phyloP scores from a whole-genome alignment of 2,329 filamentous ascomycete species.

The Lizonia empirigonia region DNA sequence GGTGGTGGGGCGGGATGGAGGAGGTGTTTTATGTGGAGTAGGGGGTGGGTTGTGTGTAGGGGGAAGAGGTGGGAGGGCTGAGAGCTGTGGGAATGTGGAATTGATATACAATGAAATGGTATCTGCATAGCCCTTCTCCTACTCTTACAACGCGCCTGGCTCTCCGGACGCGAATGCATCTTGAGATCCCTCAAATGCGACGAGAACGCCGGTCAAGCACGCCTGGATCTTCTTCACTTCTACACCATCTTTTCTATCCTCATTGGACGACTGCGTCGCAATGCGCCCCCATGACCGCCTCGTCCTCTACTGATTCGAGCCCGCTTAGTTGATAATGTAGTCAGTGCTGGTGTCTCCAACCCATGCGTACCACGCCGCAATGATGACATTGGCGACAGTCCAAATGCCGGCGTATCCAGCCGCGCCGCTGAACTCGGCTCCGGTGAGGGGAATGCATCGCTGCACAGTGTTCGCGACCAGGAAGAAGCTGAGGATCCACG shows the following conservation, averaged over 20 bases:
- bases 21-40: constrained; percentile 67
- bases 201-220: neutral
- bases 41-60: neutral
- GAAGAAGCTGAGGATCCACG: constrained; percentile 54
- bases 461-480: constrained; percentile 63
- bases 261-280: no score
- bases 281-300: neutral
- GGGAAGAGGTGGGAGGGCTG: no score
- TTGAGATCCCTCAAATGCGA: neutral
- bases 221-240: neutral
- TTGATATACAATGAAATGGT: constrained; percentile 15
- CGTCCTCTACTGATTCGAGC: neutral
- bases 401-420: constrained; percentile 75
- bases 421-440: constrained; percentile 73
- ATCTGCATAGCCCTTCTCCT: constrained; percentile 3
- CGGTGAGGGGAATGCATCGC: constrained; percentile 70
- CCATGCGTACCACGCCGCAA: constrained; percentile 63
- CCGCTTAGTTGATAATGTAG: constrained; percentile 20
- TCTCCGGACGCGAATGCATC: neutral
- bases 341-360: constrained; percentile 50
- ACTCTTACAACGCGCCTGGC: neutral
- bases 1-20: constrained; percentile 72
- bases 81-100: constrained; percentile 1
- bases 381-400: constrained; percentile 67
- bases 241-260: neutral